These are phyloP conservation scores for Stemphylium lycopersici DNA, from an alignment of 2,329 filamentous ascomycete genomes.

Conservation along the genomic window DNA sequence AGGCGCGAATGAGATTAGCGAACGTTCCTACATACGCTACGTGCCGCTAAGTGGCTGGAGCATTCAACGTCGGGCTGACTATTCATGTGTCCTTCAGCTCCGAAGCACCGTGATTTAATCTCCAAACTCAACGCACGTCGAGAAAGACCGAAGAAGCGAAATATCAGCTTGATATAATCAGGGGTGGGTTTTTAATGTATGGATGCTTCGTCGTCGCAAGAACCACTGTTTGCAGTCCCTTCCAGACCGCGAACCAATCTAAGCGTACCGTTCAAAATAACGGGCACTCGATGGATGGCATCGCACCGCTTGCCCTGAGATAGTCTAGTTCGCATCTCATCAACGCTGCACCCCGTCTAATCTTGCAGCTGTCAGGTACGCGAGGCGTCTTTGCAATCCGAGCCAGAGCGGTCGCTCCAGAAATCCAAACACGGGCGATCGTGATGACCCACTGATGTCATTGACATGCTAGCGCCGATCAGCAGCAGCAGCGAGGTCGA, in stretches of 20 bases:
- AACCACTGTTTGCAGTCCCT: neutral
- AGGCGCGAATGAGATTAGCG: conserved; percentile 1
- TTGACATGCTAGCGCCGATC: conserved; percentile 14
- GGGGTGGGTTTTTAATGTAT: too few species aligned
- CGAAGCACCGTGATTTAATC: neutral
- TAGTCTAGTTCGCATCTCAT: neutral
- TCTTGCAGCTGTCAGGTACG: conserved; percentile 14
- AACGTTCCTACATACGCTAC: conserved; percentile 5
- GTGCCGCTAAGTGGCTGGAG: neutral
- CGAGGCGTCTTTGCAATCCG: conserved; percentile 5
- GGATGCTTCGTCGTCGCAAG: too few species aligned
- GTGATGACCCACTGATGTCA: conserved; percentile 12
- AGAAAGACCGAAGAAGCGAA: neutral
- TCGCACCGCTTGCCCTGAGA: neutral
- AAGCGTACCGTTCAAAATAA: conserved; percentile 5
- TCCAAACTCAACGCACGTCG: neutral
- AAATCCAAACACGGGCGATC: conserved; percentile 1
- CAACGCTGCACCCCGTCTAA: neutral
- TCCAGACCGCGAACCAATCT: neutral
- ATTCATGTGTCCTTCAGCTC: neutral
- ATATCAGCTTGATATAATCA: too few species aligned
- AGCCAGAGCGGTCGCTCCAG: conserved; percentile 9
- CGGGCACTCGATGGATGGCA: neutral
- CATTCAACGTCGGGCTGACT: neutral
- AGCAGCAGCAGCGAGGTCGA: conserved; percentile 2